These are phyloP conservation scores for Trichoderma cornu-damae DNA, from an alignment of 2,329 filamentous ascomycete species.

Conservation along the genomic window DNA sequence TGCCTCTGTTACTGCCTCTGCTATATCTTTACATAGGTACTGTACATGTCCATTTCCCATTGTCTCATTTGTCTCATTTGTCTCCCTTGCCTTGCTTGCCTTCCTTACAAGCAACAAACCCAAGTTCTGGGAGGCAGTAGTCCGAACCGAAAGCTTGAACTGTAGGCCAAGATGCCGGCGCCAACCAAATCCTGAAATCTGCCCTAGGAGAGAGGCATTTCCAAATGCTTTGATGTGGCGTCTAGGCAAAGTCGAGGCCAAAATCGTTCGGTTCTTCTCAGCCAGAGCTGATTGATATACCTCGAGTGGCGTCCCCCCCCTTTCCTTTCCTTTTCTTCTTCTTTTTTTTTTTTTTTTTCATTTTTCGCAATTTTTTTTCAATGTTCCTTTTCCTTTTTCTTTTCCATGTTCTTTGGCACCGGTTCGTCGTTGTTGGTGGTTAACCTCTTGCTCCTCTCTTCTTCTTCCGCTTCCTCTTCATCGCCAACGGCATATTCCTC, in stretches of 20 bases:
- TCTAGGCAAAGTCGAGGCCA: neutral
- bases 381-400: neutral
- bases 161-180: neutral
- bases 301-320: no score
- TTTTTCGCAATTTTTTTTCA: no score
- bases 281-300: neutral
- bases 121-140: no score
- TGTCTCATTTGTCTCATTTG: no score
- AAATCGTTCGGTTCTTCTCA: neutral
- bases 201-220: slow-evolving; percentile 1
- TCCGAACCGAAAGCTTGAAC: neutral
- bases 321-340: neutral
- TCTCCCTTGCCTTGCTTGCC: no score
- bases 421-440: neutral
- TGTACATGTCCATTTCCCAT: no score
- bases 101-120: no score
- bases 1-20: no score
- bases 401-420: neutral
- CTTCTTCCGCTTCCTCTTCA: neutral
- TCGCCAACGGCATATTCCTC: neutral
- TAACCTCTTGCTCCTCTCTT: neutral
- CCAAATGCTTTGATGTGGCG: neutral
- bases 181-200: neutral
- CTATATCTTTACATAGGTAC: no score
- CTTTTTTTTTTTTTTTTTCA: neutral